These are phyloP conservation scores for Leucoagaricus sp. DNA, from an alignment of 1,284 basidiomycete genomes.

Conservation along the genomic window DNA sequence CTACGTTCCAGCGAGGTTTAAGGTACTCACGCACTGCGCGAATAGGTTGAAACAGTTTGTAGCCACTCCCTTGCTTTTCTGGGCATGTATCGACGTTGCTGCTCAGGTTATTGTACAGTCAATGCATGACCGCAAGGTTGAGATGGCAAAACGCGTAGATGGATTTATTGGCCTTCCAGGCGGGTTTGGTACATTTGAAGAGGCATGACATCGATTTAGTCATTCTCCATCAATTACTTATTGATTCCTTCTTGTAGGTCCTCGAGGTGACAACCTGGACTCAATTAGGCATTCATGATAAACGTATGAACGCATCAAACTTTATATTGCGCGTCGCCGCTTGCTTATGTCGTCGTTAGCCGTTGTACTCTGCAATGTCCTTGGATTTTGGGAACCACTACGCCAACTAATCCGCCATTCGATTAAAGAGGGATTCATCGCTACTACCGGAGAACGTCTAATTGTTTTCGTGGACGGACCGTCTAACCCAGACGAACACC, in stretches of 20 bases:
- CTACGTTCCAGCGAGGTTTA: neutral
- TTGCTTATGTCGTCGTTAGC: constrained; percentile 42
- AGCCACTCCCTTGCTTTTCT: too few relatives aligned
- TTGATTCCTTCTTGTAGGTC: constrained; percentile 45
- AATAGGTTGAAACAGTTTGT: constrained; percentile 54
- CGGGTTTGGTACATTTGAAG: constrained; percentile 92
- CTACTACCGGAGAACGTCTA: constrained; percentile 56
- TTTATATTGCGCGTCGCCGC: neutral
- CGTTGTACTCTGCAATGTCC: constrained; percentile 82
- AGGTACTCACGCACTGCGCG: neutral
- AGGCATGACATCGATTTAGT: constrained; percentile 45
- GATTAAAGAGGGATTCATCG: constrained; percentile 77
- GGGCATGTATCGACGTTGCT: neutral
- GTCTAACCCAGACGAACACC: constrained; percentile 51
- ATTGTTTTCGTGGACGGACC: constrained; percentile 78
- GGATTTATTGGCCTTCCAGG: constrained; percentile 90
- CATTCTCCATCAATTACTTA: neutral
- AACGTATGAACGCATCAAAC: constrained; percentile 54
- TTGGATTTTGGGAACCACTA: constrained; percentile 80
- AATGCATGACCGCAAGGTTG: constrained; percentile 92
- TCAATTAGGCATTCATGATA: constrained; percentile 86
- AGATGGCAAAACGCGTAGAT: constrained; percentile 79
- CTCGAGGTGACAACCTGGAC: constrained; percentile 93
- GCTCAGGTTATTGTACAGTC: constrained; percentile 71
- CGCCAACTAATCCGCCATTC: constrained; percentile 69